Evolutionary conservation across 352 stramenopile genomes (phyloP), one percentile per base, ranked within the genome.

Genomic region (Pythium rhizo-oryzae): DNA sequence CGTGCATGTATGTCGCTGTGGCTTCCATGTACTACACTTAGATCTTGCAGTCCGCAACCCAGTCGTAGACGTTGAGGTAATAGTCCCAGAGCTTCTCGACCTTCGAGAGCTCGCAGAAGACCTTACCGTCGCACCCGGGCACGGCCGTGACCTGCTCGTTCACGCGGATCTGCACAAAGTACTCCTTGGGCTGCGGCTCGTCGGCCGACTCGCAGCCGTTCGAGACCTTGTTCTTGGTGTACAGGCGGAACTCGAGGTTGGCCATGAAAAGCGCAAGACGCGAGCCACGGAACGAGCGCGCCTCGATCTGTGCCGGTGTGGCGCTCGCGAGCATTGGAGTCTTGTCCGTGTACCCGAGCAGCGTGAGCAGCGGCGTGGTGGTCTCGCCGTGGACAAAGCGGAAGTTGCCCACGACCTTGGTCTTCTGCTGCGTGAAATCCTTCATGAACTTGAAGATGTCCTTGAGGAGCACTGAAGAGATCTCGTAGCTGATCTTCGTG

Each of bases 401-500:
- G 35, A 76, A 72, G 37, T 76, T 72, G 16, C 69, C 69, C 1
- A 72, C 55, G 41, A 72, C 33, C 16, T 47, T 18, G 16, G 57
- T 65, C 46, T 67, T 67, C 33, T 59, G 23, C 18, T 51, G 7
- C 4, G 51, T 65, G 25, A 69, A 72, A 37, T 72, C 57, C 19
- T 58, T 69, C 59, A 75, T 75, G 54, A 49, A 65, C 58, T 44
- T 30, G 33, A 62, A 47, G 24, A 76, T 61, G 50, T 76, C 69
- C 19, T 64, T 28, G 18, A 76, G 60, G 19, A 76, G 35, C 35
- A 72, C 64, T 2, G 59, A 44, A 4, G 69, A 59, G 43, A 72
- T 76, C 69, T 76, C 63, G 57, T 76, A 76, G 50, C 69, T 76
- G 64, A 76, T 63, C 49, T 69, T 65, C 50, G 55, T 58, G 18